A percentile compares a stretch with the other conserved stretches of the same genome.
Conservation (phyloP, 352 stramenopile genomes). For the Phytophthora aleatoria region DNA sequence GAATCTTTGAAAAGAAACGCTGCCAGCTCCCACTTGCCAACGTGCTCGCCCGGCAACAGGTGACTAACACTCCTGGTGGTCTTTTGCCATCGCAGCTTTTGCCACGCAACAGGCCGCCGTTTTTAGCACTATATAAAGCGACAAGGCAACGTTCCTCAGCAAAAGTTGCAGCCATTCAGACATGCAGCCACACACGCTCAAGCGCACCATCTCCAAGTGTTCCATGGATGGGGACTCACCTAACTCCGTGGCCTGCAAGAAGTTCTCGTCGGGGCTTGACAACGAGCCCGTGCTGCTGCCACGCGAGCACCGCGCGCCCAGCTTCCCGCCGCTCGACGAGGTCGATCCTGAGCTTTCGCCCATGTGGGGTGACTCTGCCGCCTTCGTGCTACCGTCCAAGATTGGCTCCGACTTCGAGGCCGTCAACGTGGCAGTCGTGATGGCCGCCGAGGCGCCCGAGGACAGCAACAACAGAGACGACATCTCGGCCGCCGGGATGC, state of each 20-base stretch:
- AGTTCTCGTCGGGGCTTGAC: constrained; percentile 40
- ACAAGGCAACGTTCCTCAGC: not conserved
- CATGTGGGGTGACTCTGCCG: constrained; percentile 34
- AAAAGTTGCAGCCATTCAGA: not conserved
- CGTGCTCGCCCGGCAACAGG: constrained; percentile 4
- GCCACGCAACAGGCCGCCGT: not conserved
- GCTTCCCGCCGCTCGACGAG: constrained; percentile 19
- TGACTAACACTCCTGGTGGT: constrained; percentile 11
- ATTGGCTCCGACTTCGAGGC: constrained; percentile 13
- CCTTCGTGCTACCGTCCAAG: constrained; percentile 13
- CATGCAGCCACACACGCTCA: constrained; percentile 50
- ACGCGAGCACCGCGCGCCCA: constrained; percentile 15
- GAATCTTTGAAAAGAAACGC: constrained; percentile 32
- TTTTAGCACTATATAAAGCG: constrained; percentile 8
- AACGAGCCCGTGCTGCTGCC: constrained; percentile 56
- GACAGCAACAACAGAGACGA: constrained; percentile 29
- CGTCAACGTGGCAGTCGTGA: constrained; percentile 16
- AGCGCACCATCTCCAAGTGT: constrained; percentile 84
- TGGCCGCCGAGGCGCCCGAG: constrained; percentile 1
- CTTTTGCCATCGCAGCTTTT: constrained; percentile 1
- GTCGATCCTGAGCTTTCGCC: constrained; percentile 46
- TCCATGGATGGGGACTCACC: constrained; percentile 46
- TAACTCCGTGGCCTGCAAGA: constrained; percentile 45
- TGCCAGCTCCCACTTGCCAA: constrained; percentile 30
- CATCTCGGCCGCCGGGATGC: constrained; percentile 50